Conservation (phyloP, 2,329 filamentous ascomycete species). For the Colletotrichum incanum region DNA sequence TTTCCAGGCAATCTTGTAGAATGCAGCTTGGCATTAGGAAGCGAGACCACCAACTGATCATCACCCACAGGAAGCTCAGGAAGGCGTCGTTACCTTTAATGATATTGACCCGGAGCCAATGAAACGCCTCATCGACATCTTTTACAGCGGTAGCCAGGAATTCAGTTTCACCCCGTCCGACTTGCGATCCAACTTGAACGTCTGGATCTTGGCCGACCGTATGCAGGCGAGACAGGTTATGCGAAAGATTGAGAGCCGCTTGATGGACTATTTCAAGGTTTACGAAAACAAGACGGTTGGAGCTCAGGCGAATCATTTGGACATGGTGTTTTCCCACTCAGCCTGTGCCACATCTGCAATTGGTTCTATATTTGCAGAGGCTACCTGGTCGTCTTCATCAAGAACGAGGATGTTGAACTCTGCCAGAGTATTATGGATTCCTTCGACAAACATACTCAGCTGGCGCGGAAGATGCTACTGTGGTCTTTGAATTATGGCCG, state of each 20-base stretch:
- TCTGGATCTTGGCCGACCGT: slow-evolving; percentile 18
- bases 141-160: background rate
- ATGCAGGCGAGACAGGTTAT: background rate
- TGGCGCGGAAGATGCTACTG: background rate
- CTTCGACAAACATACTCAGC: background rate
- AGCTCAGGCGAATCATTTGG: fast-evolving
- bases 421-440: too few species aligned
- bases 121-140: background rate
- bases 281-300: background rate
- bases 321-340: background rate
- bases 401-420: background rate
- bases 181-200: background rate
- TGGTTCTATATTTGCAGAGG: background rate
- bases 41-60: background rate
- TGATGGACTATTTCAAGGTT: background rate
- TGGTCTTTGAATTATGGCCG: background rate
- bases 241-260: background rate
- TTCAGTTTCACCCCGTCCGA: background rate
- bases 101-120: background rate
- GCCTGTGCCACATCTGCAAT: background rate
- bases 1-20: background rate
- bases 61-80: background rate
- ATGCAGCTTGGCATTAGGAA: background rate
- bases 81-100: background rate
- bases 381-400: background rate